These are phyloP conservation scores for Candida methanosorbosa DNA, from an alignment of 805 yeast genomes.

Conservation along the genomic window DNA sequence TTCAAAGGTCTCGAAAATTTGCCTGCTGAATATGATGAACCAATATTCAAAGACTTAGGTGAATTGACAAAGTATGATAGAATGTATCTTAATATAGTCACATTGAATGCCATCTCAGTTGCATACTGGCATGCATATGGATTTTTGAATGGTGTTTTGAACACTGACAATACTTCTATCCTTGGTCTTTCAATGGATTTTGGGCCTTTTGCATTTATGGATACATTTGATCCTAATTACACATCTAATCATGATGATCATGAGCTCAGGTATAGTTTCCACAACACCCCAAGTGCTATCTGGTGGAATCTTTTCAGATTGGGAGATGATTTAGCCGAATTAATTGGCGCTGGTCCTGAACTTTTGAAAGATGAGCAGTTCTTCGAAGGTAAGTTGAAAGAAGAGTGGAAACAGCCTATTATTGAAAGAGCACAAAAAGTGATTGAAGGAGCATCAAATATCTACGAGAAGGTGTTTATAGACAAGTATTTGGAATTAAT, in stretches of 20 bases:
- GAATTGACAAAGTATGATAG: constrained; percentile 54
- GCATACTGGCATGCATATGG: constrained; percentile 91
- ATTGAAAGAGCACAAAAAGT: constrained; percentile 54
- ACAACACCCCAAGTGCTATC: constrained; percentile 76
- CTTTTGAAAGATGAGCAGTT: constrained; percentile 36
- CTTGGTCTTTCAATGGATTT: constrained; percentile 83
- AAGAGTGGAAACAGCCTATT: constrained; percentile 42
- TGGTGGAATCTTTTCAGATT: constrained; percentile 90
- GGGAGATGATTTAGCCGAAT: constrained; percentile 76
- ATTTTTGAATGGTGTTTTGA: constrained; percentile 86
- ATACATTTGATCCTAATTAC: constrained; percentile 67
- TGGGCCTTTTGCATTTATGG: constrained; percentile 93
- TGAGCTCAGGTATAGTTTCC: constrained; percentile 61
- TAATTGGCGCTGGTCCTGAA: constrained; percentile 63
- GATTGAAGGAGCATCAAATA: constrained; percentile 55
- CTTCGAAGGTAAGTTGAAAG: constrained; percentile 29
- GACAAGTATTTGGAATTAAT: constrained; percentile 48
- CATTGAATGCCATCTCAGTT: constrained; percentile 66
- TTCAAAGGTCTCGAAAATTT: constrained; percentile 26
- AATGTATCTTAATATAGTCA: constrained; percentile 61
- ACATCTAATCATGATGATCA: constrained; percentile 90
- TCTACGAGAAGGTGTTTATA: constrained; percentile 57
- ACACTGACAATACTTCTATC: constrained; percentile 91
- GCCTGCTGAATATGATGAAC: constrained; percentile 15
- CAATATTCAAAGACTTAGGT: constrained; percentile 18